Base-by-base conservation (phyloP, 257 asterid species). In the Capsicum rhomboideum region DNA sequence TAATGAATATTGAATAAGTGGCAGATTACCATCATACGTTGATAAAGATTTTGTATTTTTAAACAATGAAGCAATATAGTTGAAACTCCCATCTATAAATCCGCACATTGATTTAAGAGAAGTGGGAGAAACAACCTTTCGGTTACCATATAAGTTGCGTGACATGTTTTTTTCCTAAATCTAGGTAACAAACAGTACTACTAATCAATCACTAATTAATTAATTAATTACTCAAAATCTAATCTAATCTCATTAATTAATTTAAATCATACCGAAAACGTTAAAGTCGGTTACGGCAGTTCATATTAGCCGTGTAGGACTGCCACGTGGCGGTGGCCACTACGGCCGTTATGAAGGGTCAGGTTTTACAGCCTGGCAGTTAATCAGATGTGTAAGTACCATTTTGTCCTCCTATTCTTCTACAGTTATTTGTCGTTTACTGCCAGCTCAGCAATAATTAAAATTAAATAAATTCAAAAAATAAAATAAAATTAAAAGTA, bases 311-410 rank as follows among this genome's bases (percentile, higher is more conserved):
- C 85, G 49, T 85, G 83, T 58, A 74, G 80, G 85, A 87, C 86
- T 72, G 88, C 80, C 90, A 87, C 90, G 88, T 87, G 90, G 82
- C 49, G 67, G 82, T 68, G 44, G 77, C 79, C 31, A 44, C 61
- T 75, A 71, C 42, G 91, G 90, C 93, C 92, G 93, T 91, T 92
- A 90, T 85, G 93, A 83, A 68, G 86, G 87, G 92, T 89, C 89
- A 86, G 91, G 53, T 64, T 86, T 86, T 83, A 86, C 94, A 90
- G 93, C 86, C 95, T 92, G 92, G 92, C 93, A 1, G 4, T 23
- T 67, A 85, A 40, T 83, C 90, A 84, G 80, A 85, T 34, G 40
- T 34, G 40, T 2, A 34, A 34, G 82, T 71, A 87, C 83, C 80
- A 9, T 37, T 40, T 52, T 68, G 78, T 88, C 89, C 84, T 75